Evolutionary conservation across 1,139 yeast species (phyloP).

Genomic region (Magnusiomyces fungicola): DNA sequence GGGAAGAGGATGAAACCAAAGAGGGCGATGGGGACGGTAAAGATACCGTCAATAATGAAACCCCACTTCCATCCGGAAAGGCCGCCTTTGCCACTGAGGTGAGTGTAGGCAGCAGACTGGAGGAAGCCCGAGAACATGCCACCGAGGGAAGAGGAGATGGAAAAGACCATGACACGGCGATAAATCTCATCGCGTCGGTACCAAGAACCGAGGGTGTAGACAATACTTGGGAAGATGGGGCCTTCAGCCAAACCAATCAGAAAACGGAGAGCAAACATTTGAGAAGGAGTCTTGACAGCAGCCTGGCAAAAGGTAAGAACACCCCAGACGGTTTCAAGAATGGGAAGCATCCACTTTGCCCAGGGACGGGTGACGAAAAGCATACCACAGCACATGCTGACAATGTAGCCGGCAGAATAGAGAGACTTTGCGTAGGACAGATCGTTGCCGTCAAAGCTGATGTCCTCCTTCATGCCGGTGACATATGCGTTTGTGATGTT

Average conservation of each 20-base stretch:
- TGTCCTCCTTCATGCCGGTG: slow-evolving; percentile 47
- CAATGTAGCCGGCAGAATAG: slow-evolving; percentile 49
- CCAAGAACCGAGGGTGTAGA: slow-evolving; percentile 27
- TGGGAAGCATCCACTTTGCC: too few relatives aligned
- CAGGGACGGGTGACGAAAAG: slow-evolving; percentile 34
- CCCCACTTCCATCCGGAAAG: slow-evolving; percentile 47
- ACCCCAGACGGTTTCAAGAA: slow-evolving; percentile 49
- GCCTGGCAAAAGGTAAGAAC: slow-evolving; percentile 42
- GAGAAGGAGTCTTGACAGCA: slow-evolving; percentile 36
- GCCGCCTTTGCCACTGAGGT: slow-evolving; percentile 31
- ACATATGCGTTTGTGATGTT: slow-evolving; percentile 54
- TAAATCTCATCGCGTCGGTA: slow-evolving; percentile 33
- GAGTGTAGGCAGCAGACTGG: slow-evolving; percentile 35
- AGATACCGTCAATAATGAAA: slow-evolving; percentile 46
- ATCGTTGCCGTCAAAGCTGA: slow-evolving; percentile 40
- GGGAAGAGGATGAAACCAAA: slow-evolving; percentile 40
- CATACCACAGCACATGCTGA: slow-evolving; percentile 37
- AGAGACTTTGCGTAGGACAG: slow-evolving; percentile 46
- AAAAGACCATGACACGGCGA: slow-evolving; percentile 51
- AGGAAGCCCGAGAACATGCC: slow-evolving; percentile 37
- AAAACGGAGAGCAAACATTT: slow-evolving; percentile 42
- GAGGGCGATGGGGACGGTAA: slow-evolving; percentile 40
- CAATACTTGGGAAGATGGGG: slow-evolving; percentile 45
- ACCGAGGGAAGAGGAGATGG: slow-evolving; percentile 41
- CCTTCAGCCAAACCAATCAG: slow-evolving; percentile 52